phyloP scores from a whole-genome alignment of 176 grass and related monocot genomes.

The Bonia amplexicaulis region DNA sequence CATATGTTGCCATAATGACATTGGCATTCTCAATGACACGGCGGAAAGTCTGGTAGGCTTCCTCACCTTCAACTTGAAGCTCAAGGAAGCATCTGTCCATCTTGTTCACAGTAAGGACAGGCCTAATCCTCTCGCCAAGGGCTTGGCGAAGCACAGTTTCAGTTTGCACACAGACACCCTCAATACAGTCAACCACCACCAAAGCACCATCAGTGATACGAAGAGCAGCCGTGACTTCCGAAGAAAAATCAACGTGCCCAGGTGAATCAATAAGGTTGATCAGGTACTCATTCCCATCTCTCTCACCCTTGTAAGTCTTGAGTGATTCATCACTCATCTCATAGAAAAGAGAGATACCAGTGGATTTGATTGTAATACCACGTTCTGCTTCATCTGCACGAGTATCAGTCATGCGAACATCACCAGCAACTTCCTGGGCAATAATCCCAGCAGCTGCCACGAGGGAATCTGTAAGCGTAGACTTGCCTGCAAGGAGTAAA shows the following conservation, averaged over 20 bases:
- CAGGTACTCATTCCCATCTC: conserved; percentile 54
- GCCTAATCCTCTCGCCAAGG: conserved; percentile 78
- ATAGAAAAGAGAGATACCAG: conserved; percentile 75
- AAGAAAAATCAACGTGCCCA: conserved; percentile 72
- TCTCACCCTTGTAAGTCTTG: conserved; percentile 53
- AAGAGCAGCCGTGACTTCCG: conserved; percentile 66
- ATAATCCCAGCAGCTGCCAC: conserved; percentile 86
- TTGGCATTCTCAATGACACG: conserved; percentile 75
- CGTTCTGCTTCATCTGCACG: conserved; percentile 79
- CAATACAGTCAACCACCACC: conserved; percentile 73
- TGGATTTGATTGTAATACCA: conserved; percentile 87
- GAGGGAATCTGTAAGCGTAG: conserved; percentile 75
- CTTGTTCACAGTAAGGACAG: conserved; percentile 79
- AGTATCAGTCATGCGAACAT: conserved; percentile 81
- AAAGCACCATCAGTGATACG: conserved; percentile 76
- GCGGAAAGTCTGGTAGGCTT: conserved; percentile 64
- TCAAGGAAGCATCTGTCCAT: conserved; percentile 81
- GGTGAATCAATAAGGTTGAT: conserved; percentile 82
- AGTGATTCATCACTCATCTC: conserved; percentile 65
- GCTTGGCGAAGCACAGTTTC: conserved; percentile 77
- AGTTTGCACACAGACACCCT: conserved; percentile 79
- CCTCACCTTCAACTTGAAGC: conserved; percentile 79
- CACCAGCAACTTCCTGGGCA: conserved; percentile 76
- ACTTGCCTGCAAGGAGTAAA: conserved; percentile 53
- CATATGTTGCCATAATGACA: conserved; percentile 82